Percentiles rank a stretch among this genome's conserved stretches.
Conservation (phyloP, 768 basidiomycete genomes). For the Suillus placidus region DNA sequence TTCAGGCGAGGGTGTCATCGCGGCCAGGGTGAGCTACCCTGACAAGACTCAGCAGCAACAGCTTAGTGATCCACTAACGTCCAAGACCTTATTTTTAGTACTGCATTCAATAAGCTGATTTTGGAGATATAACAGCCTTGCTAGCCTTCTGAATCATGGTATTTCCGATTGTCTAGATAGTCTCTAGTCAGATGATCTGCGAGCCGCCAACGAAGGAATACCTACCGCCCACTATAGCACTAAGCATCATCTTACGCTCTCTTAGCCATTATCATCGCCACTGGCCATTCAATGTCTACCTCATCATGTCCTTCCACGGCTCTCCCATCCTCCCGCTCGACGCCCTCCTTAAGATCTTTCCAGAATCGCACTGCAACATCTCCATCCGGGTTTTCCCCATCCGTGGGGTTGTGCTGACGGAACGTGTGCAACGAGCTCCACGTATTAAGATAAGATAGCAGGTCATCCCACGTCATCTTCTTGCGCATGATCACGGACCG, state of each 20-base stretch:
- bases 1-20: neutral
- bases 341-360: conserved; percentile 51
- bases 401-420: conserved; percentile 62
- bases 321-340: conserved; percentile 26
- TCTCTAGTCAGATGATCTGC: neutral
- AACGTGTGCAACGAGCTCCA: conserved; percentile 72
- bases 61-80: neutral
- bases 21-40: neutral
- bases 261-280: conserved; percentile 31
- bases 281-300: conserved; percentile 45
- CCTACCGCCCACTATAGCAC: neutral
- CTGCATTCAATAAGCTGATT: neutral
- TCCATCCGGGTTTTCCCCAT: conserved; percentile 49
- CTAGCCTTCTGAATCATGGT: neutral
- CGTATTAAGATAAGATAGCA: conserved; percentile 70
- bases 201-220: neutral
- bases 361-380: conserved; percentile 69
- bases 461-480: conserved; percentile 63
- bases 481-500: conserved; percentile 55
- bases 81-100: too few relatives aligned
- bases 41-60: neutral
- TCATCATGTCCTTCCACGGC: conserved; percentile 25
- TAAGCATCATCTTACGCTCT: conserved; percentile 5
- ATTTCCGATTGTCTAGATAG: neutral
- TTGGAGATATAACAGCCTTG: neutral